Base-by-base conservation (phyloP, 495 filamentous ascomycete species). In the Lichina pygmaea region DNA sequence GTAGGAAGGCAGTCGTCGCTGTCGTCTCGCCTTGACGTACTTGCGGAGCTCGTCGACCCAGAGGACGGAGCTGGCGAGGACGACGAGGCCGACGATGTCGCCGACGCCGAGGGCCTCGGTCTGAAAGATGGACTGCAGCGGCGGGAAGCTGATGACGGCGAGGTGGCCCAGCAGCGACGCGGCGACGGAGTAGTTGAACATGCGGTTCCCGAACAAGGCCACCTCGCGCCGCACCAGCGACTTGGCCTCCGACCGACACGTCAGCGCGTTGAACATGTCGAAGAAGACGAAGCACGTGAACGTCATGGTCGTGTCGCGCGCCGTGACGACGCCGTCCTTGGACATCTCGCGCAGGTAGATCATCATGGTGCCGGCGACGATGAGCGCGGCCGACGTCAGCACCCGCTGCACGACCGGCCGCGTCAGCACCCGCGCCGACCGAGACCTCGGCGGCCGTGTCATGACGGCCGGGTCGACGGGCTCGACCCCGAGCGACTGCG, bases 231-330 rank as follows among this genome's bases (percentile, higher is more conserved):
- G 67, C 17, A 94, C 71, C 6, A 95, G 66, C 33, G 78, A 85
- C 54, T 97, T 97, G 51, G 67, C 70, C 58, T 94, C 86, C 43
- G 80, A 89, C 44, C 89, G 81, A 60, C 89, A 95, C 8, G 83
- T 78, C 11, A 97, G 66, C 0, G 89, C 89, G 58, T 94, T 93
- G 65, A 93, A 91, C 89, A 97, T 95, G 63, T 97, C 89, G 58
- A 93, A 97, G 30, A 95, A 67, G 17, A 97, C 89, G 54, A 97
- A 97, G 60, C 82, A 91, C 16, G 89, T 97, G 58, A 97, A 97
- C 1, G 89, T 97, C 83, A 94, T 93, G 47, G 89, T 97, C 12
- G 89, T 97, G 63, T 97, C 89, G 53, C 91, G 83, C 32, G 78
- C 81, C 9, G 75, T 92, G 44, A 94, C 78, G 42, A 73, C 62